A percentile compares a stretch with the other conserved stretches of the same genome.
phyloP scores from a whole-genome alignment of 306 rosid genomes.

The Hippophae tibetana region DNA sequence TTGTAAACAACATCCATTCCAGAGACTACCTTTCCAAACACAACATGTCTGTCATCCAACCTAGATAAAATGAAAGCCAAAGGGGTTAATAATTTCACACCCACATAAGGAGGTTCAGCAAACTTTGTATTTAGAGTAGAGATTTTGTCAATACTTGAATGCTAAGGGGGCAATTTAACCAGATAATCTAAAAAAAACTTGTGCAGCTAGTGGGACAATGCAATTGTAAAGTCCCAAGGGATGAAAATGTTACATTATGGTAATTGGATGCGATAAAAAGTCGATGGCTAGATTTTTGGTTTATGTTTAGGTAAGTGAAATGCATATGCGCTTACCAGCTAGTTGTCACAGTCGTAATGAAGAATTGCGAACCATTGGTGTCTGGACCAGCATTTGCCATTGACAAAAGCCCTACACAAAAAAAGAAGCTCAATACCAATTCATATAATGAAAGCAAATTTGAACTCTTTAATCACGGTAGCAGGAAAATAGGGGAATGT shows the following conservation, averaged over 20 bases:
- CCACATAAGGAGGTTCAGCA: too few species aligned
- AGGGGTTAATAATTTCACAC: too few species aligned
- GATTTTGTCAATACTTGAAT: too few species aligned
- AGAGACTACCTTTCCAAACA: conserved; percentile 87
- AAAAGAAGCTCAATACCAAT: background rate
- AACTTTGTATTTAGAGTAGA: too few species aligned
- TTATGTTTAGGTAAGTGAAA: background rate
- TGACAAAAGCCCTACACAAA: conserved; percentile 59
- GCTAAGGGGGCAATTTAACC: too few species aligned
- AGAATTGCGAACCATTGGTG: conserved; percentile 95
- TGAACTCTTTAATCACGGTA: background rate
- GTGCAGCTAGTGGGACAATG: too few species aligned
- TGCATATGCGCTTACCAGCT: conserved; percentile 57
- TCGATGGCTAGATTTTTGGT: background rate
- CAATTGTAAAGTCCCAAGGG: too few species aligned
- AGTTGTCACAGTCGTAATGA: conserved; percentile 93
- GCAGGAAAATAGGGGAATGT: background rate
- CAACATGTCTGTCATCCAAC: conserved; percentile 98
- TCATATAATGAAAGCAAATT: background rate
- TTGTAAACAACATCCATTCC: conserved; percentile 98
- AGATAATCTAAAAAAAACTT: too few species aligned
- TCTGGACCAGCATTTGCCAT: conserved; percentile 92
- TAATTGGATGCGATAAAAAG: background rate
- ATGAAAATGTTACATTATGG: too few species aligned
- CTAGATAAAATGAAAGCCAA: conserved; percentile 18